Percentiles rank a stretch among this genome's conserved stretches.
Conservation (phyloP, 2,329 filamentous ascomycete species). For the Chrysoporthe puriensis region DNA sequence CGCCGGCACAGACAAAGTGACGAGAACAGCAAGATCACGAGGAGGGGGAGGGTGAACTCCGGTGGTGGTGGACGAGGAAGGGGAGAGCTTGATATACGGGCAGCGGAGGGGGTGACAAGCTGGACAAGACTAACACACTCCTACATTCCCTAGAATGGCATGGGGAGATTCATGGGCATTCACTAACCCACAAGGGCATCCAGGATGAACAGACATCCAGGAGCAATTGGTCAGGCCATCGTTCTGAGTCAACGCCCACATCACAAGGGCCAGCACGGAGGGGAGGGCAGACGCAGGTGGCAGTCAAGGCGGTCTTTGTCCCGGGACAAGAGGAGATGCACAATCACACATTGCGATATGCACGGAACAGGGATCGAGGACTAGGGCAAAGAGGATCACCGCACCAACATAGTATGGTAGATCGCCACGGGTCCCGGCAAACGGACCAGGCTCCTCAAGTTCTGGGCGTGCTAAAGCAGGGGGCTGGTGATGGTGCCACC, state of each 20-base stretch:
- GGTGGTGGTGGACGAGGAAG: constrained; percentile 10
- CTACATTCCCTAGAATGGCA: constrained; percentile 20
- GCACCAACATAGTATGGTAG: constrained; percentile 6
- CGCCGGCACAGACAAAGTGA: constrained; percentile 1
- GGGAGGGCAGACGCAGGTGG: background rate
- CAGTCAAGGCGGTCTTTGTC: constrained; percentile 8
- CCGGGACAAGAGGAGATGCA: constrained; percentile 1
- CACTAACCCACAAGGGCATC: constrained; percentile 7
- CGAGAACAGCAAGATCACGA: background rate
- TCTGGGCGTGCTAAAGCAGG: constrained; percentile 10
- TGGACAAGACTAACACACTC: constrained; percentile 11
- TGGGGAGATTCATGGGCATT: constrained; percentile 12
- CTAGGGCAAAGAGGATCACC: constrained; percentile 9
- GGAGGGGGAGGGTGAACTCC: background rate
- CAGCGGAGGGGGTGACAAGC: constrained; percentile 3
- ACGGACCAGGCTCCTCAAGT: background rate
- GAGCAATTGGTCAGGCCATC: constrained; percentile 15
- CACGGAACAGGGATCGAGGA: constrained; percentile 1
- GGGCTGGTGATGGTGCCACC: constrained; percentile 8
- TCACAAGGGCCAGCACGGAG: background rate
- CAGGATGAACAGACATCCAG: constrained; percentile 17
- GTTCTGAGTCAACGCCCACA: constrained; percentile 16
- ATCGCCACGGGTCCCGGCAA: constrained; percentile 8
- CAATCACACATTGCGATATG: constrained; percentile 18
- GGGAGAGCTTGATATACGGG: constrained; percentile 24